Evolutionary conservation across 2,329 filamentous ascomycete genomes (phyloP), one percentile per base, ranked within the genome.

Genomic region (Aureobasidium musti): DNA sequence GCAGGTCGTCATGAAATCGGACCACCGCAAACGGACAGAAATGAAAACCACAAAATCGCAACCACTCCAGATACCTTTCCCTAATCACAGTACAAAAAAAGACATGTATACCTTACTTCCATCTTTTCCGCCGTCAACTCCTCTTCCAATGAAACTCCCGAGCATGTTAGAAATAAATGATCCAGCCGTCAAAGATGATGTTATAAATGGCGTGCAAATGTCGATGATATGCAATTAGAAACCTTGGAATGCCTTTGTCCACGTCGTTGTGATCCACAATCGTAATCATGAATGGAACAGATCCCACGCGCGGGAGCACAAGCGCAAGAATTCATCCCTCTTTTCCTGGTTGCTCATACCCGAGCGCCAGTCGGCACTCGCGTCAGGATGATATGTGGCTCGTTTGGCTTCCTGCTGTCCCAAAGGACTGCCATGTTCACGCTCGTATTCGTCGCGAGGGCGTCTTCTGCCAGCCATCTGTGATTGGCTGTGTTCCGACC

Each of bases 231-330:
- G 56, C 57, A 49, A 35, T 49, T 49, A 30, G 11, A 37, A 49
- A 49, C n/a, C 4, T 61, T 30, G 43, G 35, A 35, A 41, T 63
- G 60, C n/a, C 45, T 28, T 43, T 19, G 17, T 11, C 35, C 59
- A 41, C 33, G 47, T 30, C n/a, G 47, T 11, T 2, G 23, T 17
- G 4, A 28, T 26, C 26, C 11, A 33, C 49, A 30, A 30, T 52
- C 17, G 30, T n/a, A n/a, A 49, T 66, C 45, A 66, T 26, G 64
- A 66, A 23, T 98, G 95, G 79, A 98, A 97, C 33, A 99, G 79
- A 80, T 99, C 95, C 95, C 95, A 99, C 10, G 95, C 95, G 74
- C 91, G 84, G 71, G 91, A 88, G 76, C 94, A 97, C 59, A 98
- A 81, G 66, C 86, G 83, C 70, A 99, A 82, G 75, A 99, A 99